These are phyloP conservation scores for Alternaria arborescens DNA, from an alignment of 2,329 filamentous ascomycete species.

Conservation along the genomic window DNA sequence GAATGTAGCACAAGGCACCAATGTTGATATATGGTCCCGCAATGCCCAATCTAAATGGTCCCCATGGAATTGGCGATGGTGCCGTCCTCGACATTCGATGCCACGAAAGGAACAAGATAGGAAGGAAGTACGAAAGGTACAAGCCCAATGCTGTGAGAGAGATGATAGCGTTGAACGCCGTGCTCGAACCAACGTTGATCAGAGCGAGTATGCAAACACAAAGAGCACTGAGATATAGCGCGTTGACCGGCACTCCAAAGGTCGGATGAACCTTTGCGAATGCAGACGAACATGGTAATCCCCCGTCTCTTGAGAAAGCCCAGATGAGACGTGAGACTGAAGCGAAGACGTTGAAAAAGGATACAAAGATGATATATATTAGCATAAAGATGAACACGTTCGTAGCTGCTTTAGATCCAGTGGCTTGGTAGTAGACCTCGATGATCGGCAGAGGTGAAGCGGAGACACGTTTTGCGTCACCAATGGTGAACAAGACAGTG, in stretches of 20 bases:
- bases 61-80: conserved; percentile 24
- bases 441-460: conserved; percentile 53
- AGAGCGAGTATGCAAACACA: conserved; percentile 42
- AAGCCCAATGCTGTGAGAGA: conserved; percentile 41
- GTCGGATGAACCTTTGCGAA: conserved; percentile 36
- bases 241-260: conserved; percentile 30
- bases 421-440: conserved; percentile 55
- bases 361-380: conserved; percentile 46
- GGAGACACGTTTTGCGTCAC: conserved; percentile 52
- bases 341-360: conserved; percentile 54
- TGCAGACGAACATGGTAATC: conserved; percentile 49
- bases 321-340: conserved; percentile 55
- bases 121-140: conserved; percentile 43
- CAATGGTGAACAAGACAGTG: conserved; percentile 56
- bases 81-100: conserved; percentile 19
- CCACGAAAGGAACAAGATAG: conserved; percentile 36
- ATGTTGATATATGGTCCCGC: conserved; percentile 34
- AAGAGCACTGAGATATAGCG: conserved; percentile 27
- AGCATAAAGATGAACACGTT: conserved; percentile 50
- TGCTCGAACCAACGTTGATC: conserved; percentile 40
- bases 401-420: conserved; percentile 46
- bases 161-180: conserved; percentile 43
- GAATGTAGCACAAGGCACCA: conserved; percentile 30
- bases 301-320: conserved; percentile 55
- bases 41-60: conserved; percentile 33